These are phyloP conservation scores for Styphnolobium japonicum DNA, from an alignment of 306 rosid genomes.

Conservation along the genomic window DNA sequence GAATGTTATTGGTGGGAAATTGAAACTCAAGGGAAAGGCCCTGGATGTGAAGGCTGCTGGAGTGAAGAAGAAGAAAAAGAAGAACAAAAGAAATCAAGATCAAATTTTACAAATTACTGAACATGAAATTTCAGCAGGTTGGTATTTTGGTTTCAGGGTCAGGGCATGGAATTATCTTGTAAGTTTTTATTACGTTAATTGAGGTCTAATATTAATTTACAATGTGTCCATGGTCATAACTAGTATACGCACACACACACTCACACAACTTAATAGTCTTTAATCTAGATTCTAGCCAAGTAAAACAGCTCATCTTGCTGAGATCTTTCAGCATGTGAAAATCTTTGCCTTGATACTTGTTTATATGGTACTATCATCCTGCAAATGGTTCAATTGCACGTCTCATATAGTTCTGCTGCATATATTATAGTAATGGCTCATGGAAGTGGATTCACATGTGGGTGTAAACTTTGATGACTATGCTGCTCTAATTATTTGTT, in stretches of 20 bases:
- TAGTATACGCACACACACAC: too few relatives aligned
- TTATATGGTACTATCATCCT: background rate
- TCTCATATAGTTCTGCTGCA: background rate
- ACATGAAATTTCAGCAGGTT: constrained; percentile 61
- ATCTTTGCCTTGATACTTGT: background rate
- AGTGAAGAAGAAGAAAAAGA: constrained; percentile 92
- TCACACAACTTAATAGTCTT: too few relatives aligned
- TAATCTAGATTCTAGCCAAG: too few relatives aligned
- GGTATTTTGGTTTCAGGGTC: constrained; percentile 7
- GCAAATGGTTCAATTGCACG: background rate
- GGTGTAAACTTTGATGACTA: background rate
- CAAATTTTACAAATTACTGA: constrained; percentile 44
- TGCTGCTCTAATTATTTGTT: background rate
- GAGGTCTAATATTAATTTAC: background rate
- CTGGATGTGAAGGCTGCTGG: constrained; percentile 91
- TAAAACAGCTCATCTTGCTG: background rate
- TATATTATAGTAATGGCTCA: background rate
- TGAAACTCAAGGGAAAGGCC: constrained; percentile 99
- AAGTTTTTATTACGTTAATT: background rate
- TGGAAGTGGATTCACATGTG: background rate
- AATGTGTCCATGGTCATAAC: background rate
- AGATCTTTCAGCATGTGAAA: background rate
- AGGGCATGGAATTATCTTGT: background rate
- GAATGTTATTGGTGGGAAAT: constrained; percentile 87
- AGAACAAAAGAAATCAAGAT: constrained; percentile 57